phyloP scores from a whole-genome alignment of 2,329 filamentous ascomycete genomes.

The Colletotrichum sp. region DNA sequence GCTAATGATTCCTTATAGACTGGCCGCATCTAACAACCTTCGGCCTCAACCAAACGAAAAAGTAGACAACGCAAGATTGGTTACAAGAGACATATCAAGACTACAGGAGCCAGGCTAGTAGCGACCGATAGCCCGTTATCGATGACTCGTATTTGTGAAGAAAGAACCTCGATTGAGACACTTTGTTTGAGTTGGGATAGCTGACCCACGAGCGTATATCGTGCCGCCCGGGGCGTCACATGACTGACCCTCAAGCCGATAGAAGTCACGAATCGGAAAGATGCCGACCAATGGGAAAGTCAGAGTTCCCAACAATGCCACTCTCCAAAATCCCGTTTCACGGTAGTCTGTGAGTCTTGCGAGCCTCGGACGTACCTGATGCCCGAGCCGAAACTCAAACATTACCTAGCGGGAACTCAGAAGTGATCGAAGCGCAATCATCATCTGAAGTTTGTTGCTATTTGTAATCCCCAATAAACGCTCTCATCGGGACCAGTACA shows the following conservation, averaged over 20 bases:
- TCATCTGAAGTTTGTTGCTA: neutral
- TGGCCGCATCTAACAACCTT: neutral
- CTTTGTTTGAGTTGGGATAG: fast-evolving
- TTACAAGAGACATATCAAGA: neutral
- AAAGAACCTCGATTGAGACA: fast-evolving
- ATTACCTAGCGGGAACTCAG: neutral
- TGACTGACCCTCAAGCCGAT: neutral
- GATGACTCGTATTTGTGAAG: neutral
- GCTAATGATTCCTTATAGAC: neutral
- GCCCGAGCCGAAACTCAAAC: neutral
- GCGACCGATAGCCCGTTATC: neutral
- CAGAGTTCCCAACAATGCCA: neutral
- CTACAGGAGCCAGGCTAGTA: neutral
- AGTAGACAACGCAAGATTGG: neutral
- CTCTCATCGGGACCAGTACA: neutral
- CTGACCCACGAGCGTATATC: neutral
- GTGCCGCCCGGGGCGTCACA: neutral
- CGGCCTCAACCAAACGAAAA: neutral
- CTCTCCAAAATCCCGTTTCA: neutral
- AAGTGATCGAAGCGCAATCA: neutral
- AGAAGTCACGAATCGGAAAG: neutral
- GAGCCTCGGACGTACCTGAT: neutral
- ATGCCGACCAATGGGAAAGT: neutral
- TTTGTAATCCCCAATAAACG: neutral
- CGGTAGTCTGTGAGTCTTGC: neutral